Base-by-base conservation (phyloP, 352 stramenopile genomes). In the Globisporangium barbulae region DNA sequence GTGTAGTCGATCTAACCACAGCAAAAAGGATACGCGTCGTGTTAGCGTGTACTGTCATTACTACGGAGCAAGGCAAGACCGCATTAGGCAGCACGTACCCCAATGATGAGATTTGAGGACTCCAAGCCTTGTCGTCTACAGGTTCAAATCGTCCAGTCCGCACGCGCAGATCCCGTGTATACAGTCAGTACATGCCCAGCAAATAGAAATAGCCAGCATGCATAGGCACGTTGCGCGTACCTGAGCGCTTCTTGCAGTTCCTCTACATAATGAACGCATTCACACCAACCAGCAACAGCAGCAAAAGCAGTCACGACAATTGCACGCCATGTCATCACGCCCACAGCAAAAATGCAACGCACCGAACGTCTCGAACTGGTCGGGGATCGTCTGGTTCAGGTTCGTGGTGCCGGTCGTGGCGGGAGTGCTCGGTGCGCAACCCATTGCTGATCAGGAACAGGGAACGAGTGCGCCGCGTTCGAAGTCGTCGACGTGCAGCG, bases 51-150 rank as follows among this genome's bases (percentile, higher is more conserved):
- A 25, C 12, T 35, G 3, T 19, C 15, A 48, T 48, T 8, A n/a
- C 53, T 17, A 57, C 30, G 30, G 13, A 17, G 8, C 28, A 15
- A 37, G 3, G 53, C 41, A 5, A 21, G 21, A 49, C 4, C 19
- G 12, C 15, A 59, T 45, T 7, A 37, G 35, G 42, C 41, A 35
- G 50, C 8, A 78, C 81, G 64, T 71, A 90, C 81, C 0, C 75
- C 83, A 25, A 92, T 60, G 55, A 94, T 89, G 47, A 93, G 69
- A 44, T 89, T 85, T 1, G 75, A 85, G 22, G 82, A 89, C 50
- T 85, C 74, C 13, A 93, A 69, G 12, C 82, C 84, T 50, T 81
- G 73, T 10, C 71, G 68, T 55, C 78, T 88, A 58, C 37, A 33
- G 30, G 30, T 41, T n/a, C 17, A 13, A 21, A 10, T 33, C 10